Percentiles rank a stretch among this genome's conserved stretches.
phyloP scores from a whole-genome alignment of 768 basidiomycete genomes.

The Mycena alexandri region DNA sequence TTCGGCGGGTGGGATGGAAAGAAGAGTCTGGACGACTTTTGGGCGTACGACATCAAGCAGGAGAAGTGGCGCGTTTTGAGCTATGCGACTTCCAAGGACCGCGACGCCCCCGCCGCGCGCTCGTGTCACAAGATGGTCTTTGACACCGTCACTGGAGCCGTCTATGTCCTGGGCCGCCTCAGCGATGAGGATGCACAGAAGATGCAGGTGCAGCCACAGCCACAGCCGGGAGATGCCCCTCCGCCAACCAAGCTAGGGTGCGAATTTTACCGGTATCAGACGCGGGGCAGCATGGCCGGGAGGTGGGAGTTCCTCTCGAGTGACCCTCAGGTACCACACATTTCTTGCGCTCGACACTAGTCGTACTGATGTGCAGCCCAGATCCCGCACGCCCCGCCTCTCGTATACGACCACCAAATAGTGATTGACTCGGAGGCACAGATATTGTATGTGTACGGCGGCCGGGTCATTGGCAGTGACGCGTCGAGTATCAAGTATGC shows the following conservation, averaged over 20 bases:
- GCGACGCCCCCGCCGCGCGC: slow-evolving; percentile 76
- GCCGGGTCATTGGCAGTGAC: slow-evolving; percentile 76
- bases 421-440: slow-evolving; percentile 79
- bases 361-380: slow-evolving; percentile 9
- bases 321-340: slow-evolving; percentile 71
- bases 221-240: slow-evolving; percentile 9
- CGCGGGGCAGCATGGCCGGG: slow-evolving; percentile 68
- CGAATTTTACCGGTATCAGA: slow-evolving; percentile 85
- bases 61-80: slow-evolving; percentile 75
- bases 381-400: slow-evolving; percentile 57
- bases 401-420: slow-evolving; percentile 88
- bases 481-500: slow-evolving; percentile 73
- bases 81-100: slow-evolving; percentile 64
- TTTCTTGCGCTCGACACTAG: slow-evolving; percentile 3
- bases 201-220: slow-evolving; percentile 35
- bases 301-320: slow-evolving; percentile 80
- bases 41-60: slow-evolving; percentile 73
- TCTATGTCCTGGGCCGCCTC: slow-evolving; percentile 81
- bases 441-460: slow-evolving; percentile 82
- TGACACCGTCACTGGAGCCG: slow-evolving; percentile 74
- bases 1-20: slow-evolving; percentile 86
- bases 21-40: slow-evolving; percentile 82
- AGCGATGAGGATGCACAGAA: slow-evolving; percentile 64
- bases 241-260: slow-evolving; percentile 58
- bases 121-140: slow-evolving; percentile 89